Conservation (phyloP, 345 rosid species). For the Passiflora organensis region DNA sequence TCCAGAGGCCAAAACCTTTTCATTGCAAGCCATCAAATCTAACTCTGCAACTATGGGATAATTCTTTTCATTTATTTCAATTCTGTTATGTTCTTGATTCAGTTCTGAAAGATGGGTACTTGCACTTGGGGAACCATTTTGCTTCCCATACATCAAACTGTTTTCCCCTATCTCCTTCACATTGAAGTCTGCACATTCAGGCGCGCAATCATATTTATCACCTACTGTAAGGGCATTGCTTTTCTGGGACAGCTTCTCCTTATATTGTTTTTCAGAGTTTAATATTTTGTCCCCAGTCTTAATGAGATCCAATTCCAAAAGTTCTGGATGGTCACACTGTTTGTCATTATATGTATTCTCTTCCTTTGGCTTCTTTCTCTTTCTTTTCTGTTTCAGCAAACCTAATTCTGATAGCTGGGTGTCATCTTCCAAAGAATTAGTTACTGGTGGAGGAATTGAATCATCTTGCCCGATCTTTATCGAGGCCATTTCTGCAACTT, state of each 20-base stretch:
- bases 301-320: not conserved
- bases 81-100: too few species aligned
- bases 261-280: not conserved
- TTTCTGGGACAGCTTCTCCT: not conserved
- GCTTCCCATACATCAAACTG: slow-evolving; percentile 1
- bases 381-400: not conserved
- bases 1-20: slow-evolving; percentile 1
- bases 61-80: too few species aligned
- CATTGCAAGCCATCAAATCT: too few species aligned
- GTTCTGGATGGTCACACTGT: not conserved
- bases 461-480: not conserved
- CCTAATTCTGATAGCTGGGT: too few species aligned
- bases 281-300: not conserved
- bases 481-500: not conserved
- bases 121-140: slow-evolving; percentile 11
- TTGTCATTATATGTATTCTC: not conserved
- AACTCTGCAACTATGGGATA: too few species aligned
- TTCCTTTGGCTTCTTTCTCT: not conserved
- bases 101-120: too few species aligned
- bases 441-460: too few species aligned
- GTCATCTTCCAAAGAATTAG: too few species aligned
- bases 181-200: not conserved
- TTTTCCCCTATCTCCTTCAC: not conserved
- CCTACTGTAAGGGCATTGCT: not conserved
- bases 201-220: not conserved